Percentiles rank a stretch among this genome's conserved stretches.
Evolutionary conservation across 75 land plant species (phyloP).

Genomic region (Picea glauca): DNA sequence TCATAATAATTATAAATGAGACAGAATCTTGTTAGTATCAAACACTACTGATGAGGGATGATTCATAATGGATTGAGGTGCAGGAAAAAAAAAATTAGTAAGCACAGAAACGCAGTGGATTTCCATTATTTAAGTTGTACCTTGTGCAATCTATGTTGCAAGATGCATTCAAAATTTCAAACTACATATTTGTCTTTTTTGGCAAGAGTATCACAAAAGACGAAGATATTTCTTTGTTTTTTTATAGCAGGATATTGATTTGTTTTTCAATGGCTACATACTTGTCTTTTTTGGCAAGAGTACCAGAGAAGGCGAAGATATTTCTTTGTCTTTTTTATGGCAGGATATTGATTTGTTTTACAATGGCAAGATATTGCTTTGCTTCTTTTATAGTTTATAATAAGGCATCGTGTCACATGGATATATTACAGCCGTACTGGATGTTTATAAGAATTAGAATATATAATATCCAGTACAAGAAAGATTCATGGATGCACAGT

Average conservation of each 20-base stretch:
- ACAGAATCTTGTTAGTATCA: background rate
- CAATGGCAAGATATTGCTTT: constrained; percentile 1
- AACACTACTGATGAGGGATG: background rate
- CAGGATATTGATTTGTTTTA: background rate
- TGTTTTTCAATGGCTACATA: background rate
- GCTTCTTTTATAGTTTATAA: background rate
- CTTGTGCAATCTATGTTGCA: background rate
- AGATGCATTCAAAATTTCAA: background rate
- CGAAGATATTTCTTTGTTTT: background rate
- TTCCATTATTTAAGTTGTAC: background rate
- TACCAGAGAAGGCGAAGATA: background rate
- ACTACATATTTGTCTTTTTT: background rate
- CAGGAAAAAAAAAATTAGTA: background rate
- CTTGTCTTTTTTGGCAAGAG: background rate
- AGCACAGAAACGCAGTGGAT: background rate
- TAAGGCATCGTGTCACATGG: background rate
- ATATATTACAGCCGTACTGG: background rate
- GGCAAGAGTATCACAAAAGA: background rate
- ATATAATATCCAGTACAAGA: background rate
- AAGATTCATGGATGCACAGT: background rate
- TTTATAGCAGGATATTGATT: background rate
- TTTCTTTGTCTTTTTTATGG: background rate
- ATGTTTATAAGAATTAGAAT: background rate
- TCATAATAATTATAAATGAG: background rate
- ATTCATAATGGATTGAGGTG: background rate